These are phyloP conservation scores for Saccharomycopsis fermentans DNA, from an alignment of 805 yeast species.

Conservation along the genomic window DNA sequence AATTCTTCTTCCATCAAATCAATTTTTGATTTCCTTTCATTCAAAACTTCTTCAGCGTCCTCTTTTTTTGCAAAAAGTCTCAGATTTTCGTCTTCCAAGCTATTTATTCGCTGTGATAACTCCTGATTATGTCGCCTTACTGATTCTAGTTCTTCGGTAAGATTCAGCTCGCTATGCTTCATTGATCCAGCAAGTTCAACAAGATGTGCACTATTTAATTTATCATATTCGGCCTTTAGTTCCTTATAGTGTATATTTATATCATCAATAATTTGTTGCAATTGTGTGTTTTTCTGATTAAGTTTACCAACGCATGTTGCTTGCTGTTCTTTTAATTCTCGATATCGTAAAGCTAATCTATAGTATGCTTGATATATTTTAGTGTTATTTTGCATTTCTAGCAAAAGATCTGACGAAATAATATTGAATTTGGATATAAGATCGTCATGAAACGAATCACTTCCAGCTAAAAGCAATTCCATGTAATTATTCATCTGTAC, in stretches of 20 bases:
- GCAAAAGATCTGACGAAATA: constrained; percentile 10
- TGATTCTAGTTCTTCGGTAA: neutral
- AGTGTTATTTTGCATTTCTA: constrained; percentile 11
- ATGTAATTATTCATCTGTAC: neutral
- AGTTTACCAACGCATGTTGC: neutral
- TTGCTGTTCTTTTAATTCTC: constrained; percentile 1
- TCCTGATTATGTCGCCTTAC: neutral
- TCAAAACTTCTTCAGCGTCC: neutral
- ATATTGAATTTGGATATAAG: neutral
- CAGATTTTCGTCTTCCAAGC: neutral
- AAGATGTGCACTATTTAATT: neutral
- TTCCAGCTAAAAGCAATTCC: neutral
- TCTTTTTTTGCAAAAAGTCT: neutral
- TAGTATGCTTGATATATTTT: constrained; percentile 16
- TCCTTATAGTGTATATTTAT: neutral
- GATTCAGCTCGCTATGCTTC: neutral
- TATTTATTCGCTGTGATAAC: neutral
- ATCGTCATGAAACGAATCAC: neutral
- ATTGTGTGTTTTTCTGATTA: neutral
- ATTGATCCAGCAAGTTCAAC: neutral
- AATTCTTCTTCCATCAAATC: neutral
- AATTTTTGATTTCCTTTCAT: neutral
- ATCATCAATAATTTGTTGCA: neutral
- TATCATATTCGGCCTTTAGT: neutral
- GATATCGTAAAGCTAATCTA: constrained; percentile 10